These are phyloP conservation scores for Ganoderma boninense DNA, from an alignment of 1,284 basidiomycete species.

Conservation along the genomic window DNA sequence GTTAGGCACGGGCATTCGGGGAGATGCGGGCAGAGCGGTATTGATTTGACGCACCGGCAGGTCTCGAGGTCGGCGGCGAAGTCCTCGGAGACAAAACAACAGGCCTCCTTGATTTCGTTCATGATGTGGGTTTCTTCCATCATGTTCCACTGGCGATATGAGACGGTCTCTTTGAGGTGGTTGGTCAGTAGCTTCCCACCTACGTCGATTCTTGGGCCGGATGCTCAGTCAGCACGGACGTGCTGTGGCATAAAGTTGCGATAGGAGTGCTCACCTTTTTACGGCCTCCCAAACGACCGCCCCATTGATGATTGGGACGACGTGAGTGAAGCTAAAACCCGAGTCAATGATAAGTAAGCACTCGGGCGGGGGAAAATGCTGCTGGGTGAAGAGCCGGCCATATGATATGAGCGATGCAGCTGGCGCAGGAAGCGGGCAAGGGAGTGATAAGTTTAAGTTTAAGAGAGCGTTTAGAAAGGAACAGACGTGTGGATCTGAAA, in stretches of 20 bases:
- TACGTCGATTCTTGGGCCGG: constrained; percentile 77
- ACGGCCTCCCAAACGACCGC: constrained; percentile 81
- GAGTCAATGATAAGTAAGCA: constrained; percentile 88
- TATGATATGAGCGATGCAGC: constrained; percentile 82
- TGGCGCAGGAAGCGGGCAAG: constrained; percentile 42
- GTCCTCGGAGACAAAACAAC: constrained; percentile 86
- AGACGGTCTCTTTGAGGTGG: constrained; percentile 92
- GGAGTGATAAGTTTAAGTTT: constrained; percentile 27
- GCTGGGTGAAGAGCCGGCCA: constrained; percentile 66
- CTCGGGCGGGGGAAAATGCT: constrained; percentile 65
- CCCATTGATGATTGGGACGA: constrained; percentile 86
- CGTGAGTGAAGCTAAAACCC: constrained; percentile 93
- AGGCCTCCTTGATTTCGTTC: constrained; percentile 89
- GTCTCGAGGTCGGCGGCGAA: constrained; percentile 79
- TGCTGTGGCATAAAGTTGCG: constrained; percentile 8
- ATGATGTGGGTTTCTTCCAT: constrained; percentile 96
- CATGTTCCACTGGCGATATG: constrained; percentile 97
- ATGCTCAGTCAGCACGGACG: constrained; percentile 12
- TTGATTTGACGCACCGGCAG: constrained; percentile 69
- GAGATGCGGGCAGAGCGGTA: constrained; percentile 20
- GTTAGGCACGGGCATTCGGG: constrained; percentile 15
- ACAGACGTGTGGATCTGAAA: constrained; percentile 82
- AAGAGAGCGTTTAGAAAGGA: constrained; percentile 20
- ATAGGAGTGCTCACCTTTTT: constrained; percentile 64
- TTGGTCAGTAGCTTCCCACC: constrained; percentile 96